These are phyloP conservation scores for Grosmannia serpens DNA, from an alignment of 2,329 filamentous ascomycete species.

Conservation along the genomic window DNA sequence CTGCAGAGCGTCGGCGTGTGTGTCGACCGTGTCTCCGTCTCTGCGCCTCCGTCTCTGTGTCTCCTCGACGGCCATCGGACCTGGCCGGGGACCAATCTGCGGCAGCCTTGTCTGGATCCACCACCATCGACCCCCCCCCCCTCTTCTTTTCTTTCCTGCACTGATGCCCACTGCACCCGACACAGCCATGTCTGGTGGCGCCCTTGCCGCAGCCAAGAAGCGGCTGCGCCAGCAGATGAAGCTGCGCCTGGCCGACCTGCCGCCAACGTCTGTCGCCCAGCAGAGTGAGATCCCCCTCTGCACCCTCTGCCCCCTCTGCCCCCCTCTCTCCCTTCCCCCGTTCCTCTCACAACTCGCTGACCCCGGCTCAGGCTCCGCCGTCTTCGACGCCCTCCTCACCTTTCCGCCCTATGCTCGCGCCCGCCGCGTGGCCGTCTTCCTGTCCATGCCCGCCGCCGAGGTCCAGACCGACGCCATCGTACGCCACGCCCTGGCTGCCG, in stretches of 20 bases:
- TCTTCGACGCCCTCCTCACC: conserved; percentile 52
- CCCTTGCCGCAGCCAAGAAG: conserved; percentile 59
- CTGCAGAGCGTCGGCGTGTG: not conserved
- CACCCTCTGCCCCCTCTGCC: too few relatives aligned
- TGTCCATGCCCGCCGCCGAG: conserved; percentile 86
- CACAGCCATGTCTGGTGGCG: conserved; percentile 25
- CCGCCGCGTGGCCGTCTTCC: conserved; percentile 67
- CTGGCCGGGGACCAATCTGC: too few relatives aligned
- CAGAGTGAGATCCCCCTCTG: conserved; percentile 79
- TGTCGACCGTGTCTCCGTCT: not conserved
- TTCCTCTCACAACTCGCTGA: not conserved
- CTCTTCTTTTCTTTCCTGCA: not conserved
- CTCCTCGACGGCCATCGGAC: too few relatives aligned
- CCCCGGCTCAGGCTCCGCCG: conserved; percentile 42
- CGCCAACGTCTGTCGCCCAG: conserved; percentile 45
- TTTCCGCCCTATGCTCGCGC: conserved; percentile 68
- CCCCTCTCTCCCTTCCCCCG: not conserved
- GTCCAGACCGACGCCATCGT: conserved; percentile 77
- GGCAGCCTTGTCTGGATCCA: not conserved
- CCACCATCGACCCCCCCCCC: not conserved
- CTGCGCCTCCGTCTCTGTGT: not conserved
- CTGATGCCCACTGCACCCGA: not conserved
- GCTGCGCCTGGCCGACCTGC: conserved; percentile 47
- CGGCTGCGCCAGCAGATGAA: conserved; percentile 64
- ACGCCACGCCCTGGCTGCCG: conserved; percentile 60